These are phyloP conservation scores for Aureobasidium sp. DNA, from an alignment of 2,329 filamentous ascomycete genomes.

Conservation along the genomic window DNA sequence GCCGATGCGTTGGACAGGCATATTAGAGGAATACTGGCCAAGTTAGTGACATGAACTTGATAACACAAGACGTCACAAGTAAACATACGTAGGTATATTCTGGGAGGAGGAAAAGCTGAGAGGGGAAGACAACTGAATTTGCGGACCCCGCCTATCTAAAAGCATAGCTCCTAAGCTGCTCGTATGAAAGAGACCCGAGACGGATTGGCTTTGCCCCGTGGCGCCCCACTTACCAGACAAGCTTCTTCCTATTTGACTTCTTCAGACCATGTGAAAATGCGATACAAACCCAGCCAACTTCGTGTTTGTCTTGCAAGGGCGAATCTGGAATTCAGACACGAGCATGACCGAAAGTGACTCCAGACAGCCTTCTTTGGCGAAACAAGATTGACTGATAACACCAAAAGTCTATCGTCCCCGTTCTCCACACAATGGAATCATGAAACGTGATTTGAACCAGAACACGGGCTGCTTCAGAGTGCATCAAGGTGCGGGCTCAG, in stretches of 20 bases:
- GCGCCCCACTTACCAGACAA: conserved; percentile 6
- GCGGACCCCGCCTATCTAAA: conserved; percentile 6
- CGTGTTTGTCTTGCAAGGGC: background rate
- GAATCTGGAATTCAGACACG: background rate
- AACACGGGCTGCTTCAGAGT: background rate
- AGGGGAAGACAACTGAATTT: background rate
- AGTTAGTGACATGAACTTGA: background rate
- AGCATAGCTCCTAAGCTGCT: conserved; percentile 6
- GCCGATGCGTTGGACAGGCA: conserved; percentile 43
- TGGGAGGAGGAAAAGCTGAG: background rate
- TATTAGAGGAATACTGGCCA: background rate
- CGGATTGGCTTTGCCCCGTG: conserved; percentile 8
- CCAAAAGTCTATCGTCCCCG: conserved; percentile 2
- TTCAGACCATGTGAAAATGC: background rate
- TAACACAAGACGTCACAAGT: background rate
- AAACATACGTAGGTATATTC: background rate
- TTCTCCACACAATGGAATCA: background rate
- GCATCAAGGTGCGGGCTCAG: background rate
- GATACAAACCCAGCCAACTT: background rate
- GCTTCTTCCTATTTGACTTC: background rate
- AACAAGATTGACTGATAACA: background rate
- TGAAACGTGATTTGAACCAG: conserved; percentile 3
- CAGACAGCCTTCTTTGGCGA: background rate
- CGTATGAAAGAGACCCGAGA: conserved; percentile 7
- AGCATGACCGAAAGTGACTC: background rate